phyloP scores from a whole-genome alignment of 495 filamentous ascomycete species.

The Lophiostoma macrostomum region DNA sequence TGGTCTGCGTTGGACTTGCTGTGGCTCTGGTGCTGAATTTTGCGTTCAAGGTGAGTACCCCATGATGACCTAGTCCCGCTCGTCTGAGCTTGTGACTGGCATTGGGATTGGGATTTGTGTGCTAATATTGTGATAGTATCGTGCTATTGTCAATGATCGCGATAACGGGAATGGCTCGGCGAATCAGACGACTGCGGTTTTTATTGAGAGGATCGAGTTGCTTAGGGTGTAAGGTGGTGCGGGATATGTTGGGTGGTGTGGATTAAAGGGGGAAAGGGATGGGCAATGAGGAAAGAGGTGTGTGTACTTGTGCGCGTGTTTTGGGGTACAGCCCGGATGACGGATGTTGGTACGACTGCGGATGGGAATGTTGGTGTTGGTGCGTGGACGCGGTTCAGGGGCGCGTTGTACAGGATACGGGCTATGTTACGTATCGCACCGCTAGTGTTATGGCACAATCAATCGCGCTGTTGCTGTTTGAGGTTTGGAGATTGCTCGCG shows the following conservation, averaged over 20 bases:
- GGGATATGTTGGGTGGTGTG: background rate
- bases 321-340: too few relatives aligned
- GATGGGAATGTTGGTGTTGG: too few relatives aligned
- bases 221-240: background rate
- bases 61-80: background rate
- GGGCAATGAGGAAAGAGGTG: background rate
- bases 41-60: slow-evolving; percentile 60
- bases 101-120: background rate
- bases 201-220: slow-evolving; percentile 17
- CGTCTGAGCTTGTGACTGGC: too few relatives aligned
- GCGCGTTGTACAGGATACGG: too few relatives aligned
- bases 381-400: too few relatives aligned
- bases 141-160: slow-evolving; percentile 5
- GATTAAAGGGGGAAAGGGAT: background rate
- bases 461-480: too few relatives aligned
- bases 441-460: too few relatives aligned
- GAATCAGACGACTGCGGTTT: background rate
- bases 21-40: slow-evolving; percentile 84
- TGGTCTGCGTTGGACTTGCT: slow-evolving; percentile 76
- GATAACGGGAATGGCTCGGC: background rate
- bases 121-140: slow-evolving; percentile 11
- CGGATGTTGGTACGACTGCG: too few relatives aligned
- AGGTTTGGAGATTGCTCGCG: too few relatives aligned
- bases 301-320: too few relatives aligned
- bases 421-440: too few relatives aligned